These are phyloP conservation scores for Cucurbita moschata DNA, from an alignment of 306 rosid species.

Conservation along the genomic window DNA sequence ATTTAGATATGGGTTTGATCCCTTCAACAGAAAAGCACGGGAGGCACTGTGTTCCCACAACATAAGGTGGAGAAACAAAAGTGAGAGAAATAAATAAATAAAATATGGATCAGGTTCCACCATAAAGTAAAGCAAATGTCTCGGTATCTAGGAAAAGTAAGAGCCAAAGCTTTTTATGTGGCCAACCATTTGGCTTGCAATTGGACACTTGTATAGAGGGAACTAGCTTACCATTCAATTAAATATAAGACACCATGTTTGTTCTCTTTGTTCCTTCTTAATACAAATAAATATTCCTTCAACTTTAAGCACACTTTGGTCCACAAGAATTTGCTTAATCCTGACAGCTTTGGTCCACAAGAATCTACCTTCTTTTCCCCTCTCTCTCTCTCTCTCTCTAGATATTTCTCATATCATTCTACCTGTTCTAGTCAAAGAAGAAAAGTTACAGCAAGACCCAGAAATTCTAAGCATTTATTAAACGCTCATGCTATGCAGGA, in stretches of 20 bases:
- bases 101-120: conserved; percentile 11
- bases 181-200: conserved; percentile 2
- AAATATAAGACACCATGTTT: conserved; percentile 6
- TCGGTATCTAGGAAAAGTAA: conserved; percentile 4
- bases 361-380: conserved; percentile 1
- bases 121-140: conserved; percentile 8
- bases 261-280: conserved; percentile 10
- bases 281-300: background rate
- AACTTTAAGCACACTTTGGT: conserved; percentile 2
- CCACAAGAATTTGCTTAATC: conserved; percentile 8
- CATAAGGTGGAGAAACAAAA: background rate
- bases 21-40: background rate
- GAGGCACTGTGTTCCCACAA: background rate
- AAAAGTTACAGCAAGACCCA: background rate
- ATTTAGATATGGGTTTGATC: background rate
- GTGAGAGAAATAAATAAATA: background rate
- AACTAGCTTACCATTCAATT: background rate
- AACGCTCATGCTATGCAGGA: conserved; percentile 40
- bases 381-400: background rate
- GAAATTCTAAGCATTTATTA: background rate
- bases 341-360: conserved; percentile 10
- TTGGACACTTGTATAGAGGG: conserved; percentile 9
- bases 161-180: background rate
- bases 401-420: background rate
- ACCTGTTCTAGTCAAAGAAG: conserved; percentile 3